phyloP scores from a whole-genome alignment of 108 stramenopile species.

The Nitzschia sp. region DNA sequence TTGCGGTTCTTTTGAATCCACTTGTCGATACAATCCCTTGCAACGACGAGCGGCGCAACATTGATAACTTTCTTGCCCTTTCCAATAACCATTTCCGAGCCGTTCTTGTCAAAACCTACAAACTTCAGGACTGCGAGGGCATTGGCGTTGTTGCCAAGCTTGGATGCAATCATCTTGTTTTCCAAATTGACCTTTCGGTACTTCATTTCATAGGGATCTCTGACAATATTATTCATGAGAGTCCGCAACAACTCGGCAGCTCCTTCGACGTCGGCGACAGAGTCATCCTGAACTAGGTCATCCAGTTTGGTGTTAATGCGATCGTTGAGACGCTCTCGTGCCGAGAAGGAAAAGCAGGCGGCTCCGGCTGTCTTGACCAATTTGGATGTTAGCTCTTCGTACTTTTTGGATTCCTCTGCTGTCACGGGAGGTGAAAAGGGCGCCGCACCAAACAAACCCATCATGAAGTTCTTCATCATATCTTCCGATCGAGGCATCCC shows the following conservation, averaged over 20 bases:
- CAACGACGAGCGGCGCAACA: constrained; percentile 72
- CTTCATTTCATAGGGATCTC: constrained; percentile 68
- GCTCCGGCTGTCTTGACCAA: constrained; percentile 71
- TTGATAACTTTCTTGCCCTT: constrained; percentile 73
- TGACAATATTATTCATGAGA: constrained; percentile 71
- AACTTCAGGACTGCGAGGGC: constrained; percentile 64
- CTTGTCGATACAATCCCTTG: constrained; percentile 79
- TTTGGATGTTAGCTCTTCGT: constrained; percentile 62
- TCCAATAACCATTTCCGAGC: constrained; percentile 48
- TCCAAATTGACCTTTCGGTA: constrained; percentile 76
- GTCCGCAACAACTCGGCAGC: constrained; percentile 68
- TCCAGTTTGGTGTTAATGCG: constrained; percentile 54
- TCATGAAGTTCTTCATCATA: constrained; percentile 77
- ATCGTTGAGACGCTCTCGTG: constrained; percentile 72
- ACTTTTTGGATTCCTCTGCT: constrained; percentile 54
- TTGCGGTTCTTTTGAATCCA: constrained; percentile 78
- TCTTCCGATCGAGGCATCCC: constrained; percentile 82
- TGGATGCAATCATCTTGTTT: constrained; percentile 69
- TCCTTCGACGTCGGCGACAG: constrained; percentile 71
- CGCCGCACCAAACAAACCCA: constrained; percentile 72
- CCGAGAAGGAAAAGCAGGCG: constrained; percentile 76
- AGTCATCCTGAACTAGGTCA: constrained; percentile 59
- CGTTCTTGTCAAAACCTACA: constrained; percentile 58
- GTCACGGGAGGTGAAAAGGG: constrained; percentile 69
- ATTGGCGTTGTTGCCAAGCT: constrained; percentile 51